Evolutionary conservation across 2,329 filamentous ascomycete genomes (phyloP), one percentile per base, ranked within the genome.

Genomic region (Aspergillus flavus): DNA sequence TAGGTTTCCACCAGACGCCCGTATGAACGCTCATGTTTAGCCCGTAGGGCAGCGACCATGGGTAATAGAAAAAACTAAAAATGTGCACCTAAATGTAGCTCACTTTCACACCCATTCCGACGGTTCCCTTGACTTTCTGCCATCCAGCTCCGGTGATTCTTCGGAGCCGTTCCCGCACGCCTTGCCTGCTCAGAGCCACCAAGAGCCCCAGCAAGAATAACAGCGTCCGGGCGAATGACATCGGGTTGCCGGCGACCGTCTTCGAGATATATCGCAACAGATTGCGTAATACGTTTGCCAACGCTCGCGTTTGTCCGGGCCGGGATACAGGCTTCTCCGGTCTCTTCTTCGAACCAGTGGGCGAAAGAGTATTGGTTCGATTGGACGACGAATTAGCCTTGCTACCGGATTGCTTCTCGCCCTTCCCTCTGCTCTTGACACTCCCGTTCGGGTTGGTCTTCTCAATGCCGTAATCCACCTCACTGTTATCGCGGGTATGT

Each of bases 51-150:
- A 30, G 50, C 54, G 57, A 68, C 64, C 48, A 59, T 63, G 41
- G n/a, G 45, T 32, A 55, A 63, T 57, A 54, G 54, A 28, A 64
- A 36, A 62, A 56, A 57, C 59, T 61, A 64, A 62, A 59, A 61
- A 63, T 57, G 12, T 45, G 58, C 45, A 68, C 34, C 64, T 67
- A 98, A 64, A 99, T 96, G 80, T 98, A 98, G 76, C 91, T 96
- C 73, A 98, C 94, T 82, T 97, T 98, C 67, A 96, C 91, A 2
- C 94, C 95, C 94, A 98, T 98, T 1, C 94, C 94, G 5, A 94
- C 89, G 0, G 95, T 98, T 53, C 88, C 85, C 75, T 87, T 88
- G 46, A 97, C 81, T 80, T 96, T 97, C 60, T 87, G 86, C 93
- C 93, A 96, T 11, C 88, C 88, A 32, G 85, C 82, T 45, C 85